phyloP scores from a whole-genome alignment of 192 early-diverging fungal genomes.

The Spizellomyces punctatus region DNA sequence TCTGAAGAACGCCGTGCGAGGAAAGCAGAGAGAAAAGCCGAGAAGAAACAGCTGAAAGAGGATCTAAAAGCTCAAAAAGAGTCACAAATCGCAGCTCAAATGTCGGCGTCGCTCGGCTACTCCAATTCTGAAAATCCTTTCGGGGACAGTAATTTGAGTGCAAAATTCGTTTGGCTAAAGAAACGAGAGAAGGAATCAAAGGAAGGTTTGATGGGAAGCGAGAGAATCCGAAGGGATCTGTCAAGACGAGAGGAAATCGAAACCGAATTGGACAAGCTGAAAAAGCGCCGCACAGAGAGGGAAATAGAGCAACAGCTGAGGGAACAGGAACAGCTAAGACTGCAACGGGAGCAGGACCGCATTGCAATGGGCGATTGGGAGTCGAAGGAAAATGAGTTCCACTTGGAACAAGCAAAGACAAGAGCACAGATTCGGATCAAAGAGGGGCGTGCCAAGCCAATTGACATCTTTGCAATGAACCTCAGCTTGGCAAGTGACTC shows the following conservation, averaged over 20 bases:
- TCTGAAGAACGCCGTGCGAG: slow-evolving; percentile 25
- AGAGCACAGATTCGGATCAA: slow-evolving; percentile 92
- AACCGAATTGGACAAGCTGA: slow-evolving; percentile 80
- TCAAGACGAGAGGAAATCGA: slow-evolving; percentile 60
- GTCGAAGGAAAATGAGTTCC: slow-evolving; percentile 89
- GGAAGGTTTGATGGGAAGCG: slow-evolving; percentile 60
- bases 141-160: slow-evolving; percentile 74
- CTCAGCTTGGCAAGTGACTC: slow-evolving; percentile 75
- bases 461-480: slow-evolving; percentile 93
- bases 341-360: slow-evolving; percentile 83
- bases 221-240: slow-evolving; percentile 54
- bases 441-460: slow-evolving; percentile 83
- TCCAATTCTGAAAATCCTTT: slow-evolving; percentile 78
- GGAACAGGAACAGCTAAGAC: slow-evolving; percentile 73
- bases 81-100: slow-evolving; percentile 48
- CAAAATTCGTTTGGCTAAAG: slow-evolving; percentile 94
- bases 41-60: slow-evolving; percentile 46
- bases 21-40: slow-evolving; percentile 31
- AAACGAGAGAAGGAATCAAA: slow-evolving; percentile 83
- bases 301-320: slow-evolving; percentile 79
- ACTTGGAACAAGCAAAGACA: slow-evolving; percentile 85
- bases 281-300: slow-evolving; percentile 75
- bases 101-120: slow-evolving; percentile 61
- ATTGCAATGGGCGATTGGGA: slow-evolving; percentile 96
- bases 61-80: slow-evolving; percentile 49